phyloP scores from a whole-genome alignment of 2,329 filamentous ascomycete species.

The Sarocladium kiliense region DNA sequence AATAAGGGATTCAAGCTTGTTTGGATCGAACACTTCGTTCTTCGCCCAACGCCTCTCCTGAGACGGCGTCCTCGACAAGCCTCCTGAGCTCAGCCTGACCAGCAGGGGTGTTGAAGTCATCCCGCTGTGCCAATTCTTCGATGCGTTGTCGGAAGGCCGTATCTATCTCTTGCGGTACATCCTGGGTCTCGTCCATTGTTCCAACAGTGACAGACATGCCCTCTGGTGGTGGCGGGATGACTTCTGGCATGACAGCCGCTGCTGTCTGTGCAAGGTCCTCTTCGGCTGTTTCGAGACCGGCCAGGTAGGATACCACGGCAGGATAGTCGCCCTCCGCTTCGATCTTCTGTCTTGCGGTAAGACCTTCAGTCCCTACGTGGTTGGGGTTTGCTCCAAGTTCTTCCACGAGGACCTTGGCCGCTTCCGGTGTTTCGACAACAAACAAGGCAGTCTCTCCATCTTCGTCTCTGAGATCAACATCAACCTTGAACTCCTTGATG shows the following conservation, averaged over 20 bases:
- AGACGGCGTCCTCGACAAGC: conserved; percentile 75
- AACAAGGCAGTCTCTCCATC: conserved; percentile 94
- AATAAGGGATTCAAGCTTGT: conserved; percentile 42
- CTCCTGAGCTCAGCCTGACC: conserved; percentile 74
- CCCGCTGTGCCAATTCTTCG: conserved; percentile 77
- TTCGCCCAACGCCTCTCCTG: conserved; percentile 57
- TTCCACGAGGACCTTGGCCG: conserved; percentile 75
- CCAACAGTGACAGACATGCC: conserved; percentile 75
- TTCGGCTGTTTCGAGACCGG: conserved; percentile 22
- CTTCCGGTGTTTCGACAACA: conserved; percentile 75
- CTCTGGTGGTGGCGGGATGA: conserved; percentile 62
- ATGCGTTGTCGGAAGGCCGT: conserved; percentile 81
- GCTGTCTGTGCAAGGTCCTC: conserved; percentile 20
- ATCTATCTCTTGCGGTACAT: conserved; percentile 62
- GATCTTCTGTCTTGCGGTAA: conserved; percentile 78
- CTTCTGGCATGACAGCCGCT: conserved; percentile 24
- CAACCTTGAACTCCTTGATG: conserved; percentile 68
- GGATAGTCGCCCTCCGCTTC: conserved; percentile 73
- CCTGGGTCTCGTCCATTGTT: conserved; percentile 60
- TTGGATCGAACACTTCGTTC: conserved; percentile 61
- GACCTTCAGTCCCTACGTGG: conserved; percentile 65
- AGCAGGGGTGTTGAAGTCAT: conserved; percentile 76
- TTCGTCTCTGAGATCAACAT: conserved; percentile 79
- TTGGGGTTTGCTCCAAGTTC: conserved; percentile 68
- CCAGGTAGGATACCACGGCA: conserved; percentile 67